A percentile compares a stretch with the other conserved stretches of the same genome.
Evolutionary conservation across 2,329 filamentous ascomycete genomes (phyloP).

Genomic region (Calonectria pteridis): DNA sequence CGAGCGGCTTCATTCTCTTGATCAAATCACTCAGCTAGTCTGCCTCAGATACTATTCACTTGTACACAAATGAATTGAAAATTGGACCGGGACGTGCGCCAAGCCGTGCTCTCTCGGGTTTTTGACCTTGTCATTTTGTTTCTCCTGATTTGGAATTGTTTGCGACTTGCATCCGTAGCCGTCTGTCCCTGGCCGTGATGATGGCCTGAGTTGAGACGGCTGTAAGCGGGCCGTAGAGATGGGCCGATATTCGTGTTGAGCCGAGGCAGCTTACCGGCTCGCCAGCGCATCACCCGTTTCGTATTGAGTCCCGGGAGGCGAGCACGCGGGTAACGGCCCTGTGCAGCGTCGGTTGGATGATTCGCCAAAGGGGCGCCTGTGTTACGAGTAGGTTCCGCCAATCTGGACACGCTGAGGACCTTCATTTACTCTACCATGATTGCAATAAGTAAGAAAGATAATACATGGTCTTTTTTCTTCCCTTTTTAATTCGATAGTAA

Average conservation of each 20-base stretch:
- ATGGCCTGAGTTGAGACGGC: too few species aligned
- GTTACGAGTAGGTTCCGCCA: too few species aligned
- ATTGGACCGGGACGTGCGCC: not conserved
- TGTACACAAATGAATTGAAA: slow-evolving; percentile 22
- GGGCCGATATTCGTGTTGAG: not conserved
- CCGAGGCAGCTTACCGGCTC: not conserved
- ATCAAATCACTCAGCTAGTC: not conserved
- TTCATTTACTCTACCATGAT: too few species aligned
- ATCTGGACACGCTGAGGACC: too few species aligned
- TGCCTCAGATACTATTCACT: not conserved
- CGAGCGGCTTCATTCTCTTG: not conserved
- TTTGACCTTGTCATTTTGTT: not conserved
- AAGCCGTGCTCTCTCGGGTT: not conserved
- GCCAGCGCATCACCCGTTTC: not conserved
- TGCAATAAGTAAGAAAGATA: too few species aligned
- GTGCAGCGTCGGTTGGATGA: not conserved
- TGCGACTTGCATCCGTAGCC: not conserved
- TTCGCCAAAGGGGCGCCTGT: not conserved
- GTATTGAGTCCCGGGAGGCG: not conserved
- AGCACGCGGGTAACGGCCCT: not conserved
- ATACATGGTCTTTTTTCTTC: too few species aligned
- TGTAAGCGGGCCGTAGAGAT: not conserved
- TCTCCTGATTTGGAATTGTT: not conserved
- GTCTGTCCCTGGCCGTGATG: not conserved
- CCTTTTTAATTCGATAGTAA: too few species aligned